These are phyloP conservation scores for Sporothrix globosa DNA, from an alignment of 2,329 filamentous ascomycete species.

Conservation along the genomic window DNA sequence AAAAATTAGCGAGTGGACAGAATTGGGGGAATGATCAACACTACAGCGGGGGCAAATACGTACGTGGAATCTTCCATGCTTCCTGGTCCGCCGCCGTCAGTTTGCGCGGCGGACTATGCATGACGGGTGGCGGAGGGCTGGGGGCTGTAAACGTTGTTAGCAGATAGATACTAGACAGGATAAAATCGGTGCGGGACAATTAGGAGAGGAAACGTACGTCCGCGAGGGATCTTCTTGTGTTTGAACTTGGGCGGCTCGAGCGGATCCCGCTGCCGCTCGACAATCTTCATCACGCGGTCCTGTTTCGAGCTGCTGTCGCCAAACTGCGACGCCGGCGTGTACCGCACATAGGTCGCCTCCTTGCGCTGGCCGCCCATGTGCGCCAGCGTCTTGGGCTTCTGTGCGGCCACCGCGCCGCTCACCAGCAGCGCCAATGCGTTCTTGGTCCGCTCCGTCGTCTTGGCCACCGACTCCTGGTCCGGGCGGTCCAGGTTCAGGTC, in stretches of 20 bases:
- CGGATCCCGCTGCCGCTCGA: constrained; percentile 88
- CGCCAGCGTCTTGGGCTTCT: constrained; percentile 95
- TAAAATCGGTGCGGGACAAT: not conserved
- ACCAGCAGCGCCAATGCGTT: constrained; percentile 82
- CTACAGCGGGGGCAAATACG: constrained; percentile 23
- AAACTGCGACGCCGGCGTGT: constrained; percentile 97
- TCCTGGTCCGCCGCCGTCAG: constrained; percentile 97
- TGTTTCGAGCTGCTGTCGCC: constrained; percentile 83
- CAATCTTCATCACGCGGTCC: constrained; percentile 97
- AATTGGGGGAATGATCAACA: not conserved
- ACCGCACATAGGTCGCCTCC: constrained; percentile 91
- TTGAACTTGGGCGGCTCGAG: constrained; percentile 99
- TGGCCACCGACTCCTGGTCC: constrained; percentile 79
- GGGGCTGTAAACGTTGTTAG: constrained; percentile 54
- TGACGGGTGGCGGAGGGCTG: constrained; percentile 87
- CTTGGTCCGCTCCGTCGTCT: constrained; percentile 84
- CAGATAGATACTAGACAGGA: not conserved
- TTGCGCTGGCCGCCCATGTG: constrained; percentile 66
- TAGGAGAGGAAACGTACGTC: constrained; percentile 30
- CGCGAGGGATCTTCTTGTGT: constrained; percentile 92
- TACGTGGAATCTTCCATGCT: constrained; percentile 79
- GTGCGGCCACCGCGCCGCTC: constrained; percentile 81
- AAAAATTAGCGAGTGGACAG: constrained; percentile 42
- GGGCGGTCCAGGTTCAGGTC: constrained; percentile 87
- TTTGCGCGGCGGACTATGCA: constrained; percentile 93